These are phyloP conservation scores for Chamaecrista fasciculata DNA, from an alignment of 306 rosid species.

Conservation along the genomic window DNA sequence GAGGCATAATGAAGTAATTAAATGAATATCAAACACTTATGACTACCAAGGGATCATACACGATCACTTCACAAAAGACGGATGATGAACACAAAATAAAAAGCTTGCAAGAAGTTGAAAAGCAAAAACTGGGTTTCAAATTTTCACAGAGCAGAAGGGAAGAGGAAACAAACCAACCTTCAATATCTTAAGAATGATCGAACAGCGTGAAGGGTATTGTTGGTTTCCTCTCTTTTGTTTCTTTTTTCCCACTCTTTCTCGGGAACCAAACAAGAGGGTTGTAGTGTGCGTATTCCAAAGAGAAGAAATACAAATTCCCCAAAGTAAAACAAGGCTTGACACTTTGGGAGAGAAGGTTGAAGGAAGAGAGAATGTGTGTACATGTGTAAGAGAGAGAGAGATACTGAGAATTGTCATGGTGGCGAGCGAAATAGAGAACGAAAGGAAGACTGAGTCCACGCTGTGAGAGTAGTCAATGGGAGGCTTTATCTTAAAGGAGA, in stretches of 20 bases:
- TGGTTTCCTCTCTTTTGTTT: not conserved
- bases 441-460: not conserved
- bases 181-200: not conserved
- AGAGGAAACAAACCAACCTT: constrained; percentile 5
- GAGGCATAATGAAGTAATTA: no score
- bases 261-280: not conserved
- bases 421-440: not conserved
- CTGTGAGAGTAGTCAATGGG: not conserved
- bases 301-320: not conserved
- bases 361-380: no score
- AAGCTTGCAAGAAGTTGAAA: not conserved
- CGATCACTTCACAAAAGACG: not conserved
- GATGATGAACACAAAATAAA: not conserved
- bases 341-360: no score
- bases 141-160: not conserved
- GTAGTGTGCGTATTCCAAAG: no score
- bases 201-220: not conserved
- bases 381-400: not conserved
- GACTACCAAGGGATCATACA: not conserved
- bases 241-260: not conserved
- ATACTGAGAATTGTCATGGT: not conserved
- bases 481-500: no score
- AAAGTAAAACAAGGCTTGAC: no score
- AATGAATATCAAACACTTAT: no score
- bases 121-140: not conserved